Percentiles rank a stretch among this genome's conserved stretches.
Evolutionary conservation across 1,139 yeast species (phyloP).

Genomic region (Zygosaccharomyces pseudobailii): DNA sequence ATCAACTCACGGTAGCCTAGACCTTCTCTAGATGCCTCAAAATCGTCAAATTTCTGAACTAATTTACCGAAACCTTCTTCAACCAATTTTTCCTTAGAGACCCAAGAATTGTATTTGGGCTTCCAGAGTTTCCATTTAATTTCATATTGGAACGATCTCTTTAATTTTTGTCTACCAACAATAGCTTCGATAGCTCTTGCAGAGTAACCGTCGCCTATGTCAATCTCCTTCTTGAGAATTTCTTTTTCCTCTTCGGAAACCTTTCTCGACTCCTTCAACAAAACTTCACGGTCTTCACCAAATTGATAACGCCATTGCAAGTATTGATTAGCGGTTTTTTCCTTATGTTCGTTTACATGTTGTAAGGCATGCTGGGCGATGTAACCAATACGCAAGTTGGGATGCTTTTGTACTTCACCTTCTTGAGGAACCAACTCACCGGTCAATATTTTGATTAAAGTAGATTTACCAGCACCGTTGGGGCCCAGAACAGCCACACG

Average conservation of each 20-base stretch:
- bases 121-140: conserved; percentile 90
- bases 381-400: conserved; percentile 95
- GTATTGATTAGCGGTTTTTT: conserved; percentile 95
- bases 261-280: conserved; percentile 88
- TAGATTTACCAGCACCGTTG: conserved; percentile 98
- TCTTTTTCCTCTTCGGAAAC: conserved; percentile 78
- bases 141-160: conserved; percentile 95
- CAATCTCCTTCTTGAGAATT: conserved; percentile 73
- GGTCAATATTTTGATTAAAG: conserved; percentile 85
- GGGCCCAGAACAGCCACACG: conserved; percentile 97
- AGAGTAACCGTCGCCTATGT: conserved; percentile 83
- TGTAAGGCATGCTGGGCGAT: conserved; percentile 98
- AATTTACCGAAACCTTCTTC: conserved; percentile 84
- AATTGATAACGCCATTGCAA: conserved; percentile 97
- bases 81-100: conserved; percentile 72
- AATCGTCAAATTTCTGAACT: conserved; percentile 93
- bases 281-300: conserved; percentile 97
- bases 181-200: conserved; percentile 85
- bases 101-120: conserved; percentile 93
- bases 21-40: conserved; percentile 98
- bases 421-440: conserved; percentile 82
- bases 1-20: conserved; percentile 90
- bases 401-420: conserved; percentile 96
- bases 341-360: conserved; percentile 95
- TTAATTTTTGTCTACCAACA: conserved; percentile 94